Evolutionary conservation across 441 rosid genomes (phyloP), one percentile per base, ranked within the genome.

Genomic region (Populus tomentosa): DNA sequence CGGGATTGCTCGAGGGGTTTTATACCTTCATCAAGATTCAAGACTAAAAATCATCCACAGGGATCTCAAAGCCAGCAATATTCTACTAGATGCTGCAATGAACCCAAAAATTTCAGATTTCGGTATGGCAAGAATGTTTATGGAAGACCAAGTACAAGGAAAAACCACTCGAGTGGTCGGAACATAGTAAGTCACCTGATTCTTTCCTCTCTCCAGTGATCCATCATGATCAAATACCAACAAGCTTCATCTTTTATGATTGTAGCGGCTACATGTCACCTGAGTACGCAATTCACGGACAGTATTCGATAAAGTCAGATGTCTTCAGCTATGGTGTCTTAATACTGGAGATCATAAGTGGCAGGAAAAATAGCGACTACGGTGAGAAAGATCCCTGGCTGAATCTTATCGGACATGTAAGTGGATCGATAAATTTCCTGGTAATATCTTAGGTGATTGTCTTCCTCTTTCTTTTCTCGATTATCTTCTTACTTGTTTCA

Each of bases 1-100:
- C 13, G 91, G 95, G 10, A 86, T 87, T 67, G 91, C 92, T 36
- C 80, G 90, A 63, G 92, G 95, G 14, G 80, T 92, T 24, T 46
- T 88, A 0, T 90, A 90, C 76, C 92, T 92, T 70, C 94, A 90
- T 76, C 82, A 85, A 62, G 95, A 92, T 75, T 90, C 97, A 0
- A 82, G 89, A 79, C 83, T 89, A 42, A 87, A 85, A 76, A 89
- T 90, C 11, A 85, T 92, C 14, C 94, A 92, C 33, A 82, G 93
- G 74, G 92, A 90, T 81, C 82, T 90, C 16, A 92, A 89, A 81
- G 85, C 86, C 23, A 89, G 93, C 61, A 92, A 92, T n/a, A 23
- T 88, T 30, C 59, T 75, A 56, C 26, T 79, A 10, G 79, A 79
- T 68, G 79, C 4, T 1, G 59, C 53, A 7, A 46, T 75, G 76